phyloP scores from a whole-genome alignment of 164 flowering plant genomes.

The Cinnamomum chago region DNA sequence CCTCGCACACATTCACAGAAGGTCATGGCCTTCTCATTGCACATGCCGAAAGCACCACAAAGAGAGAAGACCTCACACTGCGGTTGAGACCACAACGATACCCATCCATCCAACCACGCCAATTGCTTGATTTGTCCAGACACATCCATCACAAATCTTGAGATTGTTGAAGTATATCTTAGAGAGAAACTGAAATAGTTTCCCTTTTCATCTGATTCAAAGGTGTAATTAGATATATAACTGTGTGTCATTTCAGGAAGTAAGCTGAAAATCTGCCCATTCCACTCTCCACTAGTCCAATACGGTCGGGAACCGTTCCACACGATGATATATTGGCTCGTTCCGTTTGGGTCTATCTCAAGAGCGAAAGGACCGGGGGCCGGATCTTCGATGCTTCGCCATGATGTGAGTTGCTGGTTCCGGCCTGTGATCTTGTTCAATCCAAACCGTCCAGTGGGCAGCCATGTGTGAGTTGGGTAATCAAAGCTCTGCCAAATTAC shows the following conservation, averaged over 20 bases:
- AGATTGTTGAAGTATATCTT: too few species aligned
- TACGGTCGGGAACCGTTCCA: too few species aligned
- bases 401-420: slow-evolving; percentile 5
- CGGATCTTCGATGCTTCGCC: slow-evolving; percentile 16
- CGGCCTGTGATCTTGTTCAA: slow-evolving; percentile 4
- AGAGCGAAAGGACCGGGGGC: slow-evolving; percentile 9
- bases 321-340: background rate
- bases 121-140: too few species aligned
- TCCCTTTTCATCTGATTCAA: too few species aligned
- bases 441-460: slow-evolving; percentile 9
- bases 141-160: too few species aligned
- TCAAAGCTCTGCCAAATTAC: slow-evolving; percentile 16
- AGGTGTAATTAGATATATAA: too few species aligned
- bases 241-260: too few species aligned
- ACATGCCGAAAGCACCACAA: slow-evolving; percentile 23
- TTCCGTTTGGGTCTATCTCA: slow-evolving; percentile 5
- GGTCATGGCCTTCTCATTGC: background rate
- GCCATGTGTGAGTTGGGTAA: slow-evolving; percentile 10
- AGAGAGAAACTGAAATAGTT: too few species aligned
- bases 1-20: slow-evolving; percentile 16
- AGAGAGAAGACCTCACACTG: slow-evolving; percentile 12
- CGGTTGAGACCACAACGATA: slow-evolving; percentile 21
- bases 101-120: slow-evolving; percentile 16
- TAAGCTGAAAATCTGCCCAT: too few species aligned
- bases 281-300: too few species aligned